Percentiles rank a stretch among this genome's conserved stretches.
Conservation (phyloP, 768 basidiomycete genomes). For the Panaeolus papilionaceus region DNA sequence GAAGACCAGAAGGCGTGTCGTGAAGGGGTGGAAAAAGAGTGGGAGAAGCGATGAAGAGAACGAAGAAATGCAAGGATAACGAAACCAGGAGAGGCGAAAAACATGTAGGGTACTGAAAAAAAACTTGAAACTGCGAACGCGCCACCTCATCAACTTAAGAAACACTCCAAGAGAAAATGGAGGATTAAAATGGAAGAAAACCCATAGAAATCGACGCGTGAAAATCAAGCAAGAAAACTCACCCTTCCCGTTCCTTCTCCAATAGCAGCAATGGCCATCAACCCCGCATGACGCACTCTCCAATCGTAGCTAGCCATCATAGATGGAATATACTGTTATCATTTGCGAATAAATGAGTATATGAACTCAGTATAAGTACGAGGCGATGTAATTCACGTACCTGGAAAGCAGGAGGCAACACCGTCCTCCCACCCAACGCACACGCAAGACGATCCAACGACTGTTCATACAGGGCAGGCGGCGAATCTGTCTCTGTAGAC, state of each 20-base stretch:
- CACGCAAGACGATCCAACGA: conserved; percentile 82
- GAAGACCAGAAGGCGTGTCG: too few relatives aligned
- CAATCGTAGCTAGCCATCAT: conserved; percentile 87
- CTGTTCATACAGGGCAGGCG: conserved; percentile 83
- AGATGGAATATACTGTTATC: conserved; percentile 67
- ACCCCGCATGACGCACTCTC: conserved; percentile 83
- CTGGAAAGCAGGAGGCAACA: conserved; percentile 82
- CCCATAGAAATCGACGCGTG: too few relatives aligned
- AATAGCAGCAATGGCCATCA: conserved; percentile 87
- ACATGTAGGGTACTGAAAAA: too few relatives aligned
- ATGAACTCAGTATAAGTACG: too few relatives aligned
- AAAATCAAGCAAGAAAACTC: conserved; percentile 6
- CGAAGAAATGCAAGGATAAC: too few relatives aligned
- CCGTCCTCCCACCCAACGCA: conserved; percentile 76
- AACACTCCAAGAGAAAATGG: too few relatives aligned
- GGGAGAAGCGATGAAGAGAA: too few relatives aligned
- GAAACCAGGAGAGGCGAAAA: too few relatives aligned
- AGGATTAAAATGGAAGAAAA: too few relatives aligned
- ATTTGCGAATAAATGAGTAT: background rate
- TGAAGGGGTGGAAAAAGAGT: too few relatives aligned
- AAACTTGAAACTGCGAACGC: too few relatives aligned
- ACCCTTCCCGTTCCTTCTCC: conserved; percentile 85
- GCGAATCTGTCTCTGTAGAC: conserved; percentile 63
- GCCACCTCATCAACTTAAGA: too few relatives aligned
- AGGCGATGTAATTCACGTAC: conserved; percentile 26